These are phyloP conservation scores for Leishmania mexicana DNA, from an alignment of 208 protist species.

Conservation along the genomic window DNA sequence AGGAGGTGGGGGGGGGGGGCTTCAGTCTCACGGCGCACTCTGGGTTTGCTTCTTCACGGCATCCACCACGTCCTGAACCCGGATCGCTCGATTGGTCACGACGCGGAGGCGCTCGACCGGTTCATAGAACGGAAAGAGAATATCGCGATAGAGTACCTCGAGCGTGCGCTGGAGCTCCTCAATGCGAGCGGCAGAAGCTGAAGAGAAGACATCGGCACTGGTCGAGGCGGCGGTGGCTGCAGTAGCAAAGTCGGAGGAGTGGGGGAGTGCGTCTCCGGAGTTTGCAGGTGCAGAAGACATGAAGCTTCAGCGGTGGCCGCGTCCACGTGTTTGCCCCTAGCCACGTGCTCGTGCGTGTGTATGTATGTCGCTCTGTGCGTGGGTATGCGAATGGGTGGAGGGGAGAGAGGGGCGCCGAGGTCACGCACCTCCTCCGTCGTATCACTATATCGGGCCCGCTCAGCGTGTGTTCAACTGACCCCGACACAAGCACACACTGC, in stretches of 20 bases:
- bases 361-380: background rate
- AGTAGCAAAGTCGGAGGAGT: background rate
- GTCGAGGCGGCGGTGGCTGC: background rate
- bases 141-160: slow-evolving; percentile 63
- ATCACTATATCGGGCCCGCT: background rate
- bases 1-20: background rate
- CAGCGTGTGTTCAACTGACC: background rate
- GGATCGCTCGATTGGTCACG: slow-evolving; percentile 66
- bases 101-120: slow-evolving; percentile 77
- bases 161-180: slow-evolving; percentile 67
- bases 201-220: slow-evolving; percentile 19
- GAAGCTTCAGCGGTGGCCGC: background rate
- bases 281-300: slow-evolving; percentile 5
- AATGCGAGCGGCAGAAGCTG: slow-evolving; percentile 42
- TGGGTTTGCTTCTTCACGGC: slow-evolving; percentile 28
- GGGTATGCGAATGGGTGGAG: background rate
- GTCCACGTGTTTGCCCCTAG: background rate
- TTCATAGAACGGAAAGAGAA: slow-evolving; percentile 81
- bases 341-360: background rate
- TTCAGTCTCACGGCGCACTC: background rate
- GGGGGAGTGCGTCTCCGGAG: background rate
- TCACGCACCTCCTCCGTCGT: background rate
- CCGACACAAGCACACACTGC: background rate
- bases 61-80: slow-evolving; percentile 66
- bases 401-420: background rate